These are phyloP conservation scores for Anethum foeniculum DNA, from an alignment of 140 eudicot genomes.

Conservation along the genomic window DNA sequence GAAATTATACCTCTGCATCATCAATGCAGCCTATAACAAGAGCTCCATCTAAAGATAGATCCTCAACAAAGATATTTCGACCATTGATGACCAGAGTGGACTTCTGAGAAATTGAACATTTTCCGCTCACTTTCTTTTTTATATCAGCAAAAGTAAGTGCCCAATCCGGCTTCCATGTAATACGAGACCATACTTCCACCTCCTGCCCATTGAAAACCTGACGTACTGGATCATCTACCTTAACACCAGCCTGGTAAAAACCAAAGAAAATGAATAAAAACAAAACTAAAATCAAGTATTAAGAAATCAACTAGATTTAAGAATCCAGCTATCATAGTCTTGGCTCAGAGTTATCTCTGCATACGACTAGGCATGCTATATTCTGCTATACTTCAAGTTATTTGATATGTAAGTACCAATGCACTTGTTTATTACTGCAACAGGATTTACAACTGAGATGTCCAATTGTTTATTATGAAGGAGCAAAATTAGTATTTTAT, in stretches of 20 bases:
- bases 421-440: not conserved
- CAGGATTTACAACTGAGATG: not conserved
- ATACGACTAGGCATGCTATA: not conserved
- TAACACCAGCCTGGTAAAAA: conserved; percentile 64
- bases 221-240: conserved; percentile 60
- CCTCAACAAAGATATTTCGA: conserved; percentile 40
- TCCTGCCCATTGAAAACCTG: conserved; percentile 75
- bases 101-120: conserved; percentile 48
- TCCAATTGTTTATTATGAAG: not conserved
- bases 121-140: conserved; percentile 55
- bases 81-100: conserved; percentile 80
- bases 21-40: conserved; percentile 57
- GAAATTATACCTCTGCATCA: conserved; percentile 60
- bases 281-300: not conserved
- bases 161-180: conserved; percentile 91
- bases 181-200: conserved; percentile 84
- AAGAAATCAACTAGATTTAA: conserved; percentile 1
- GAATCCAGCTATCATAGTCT: not conserved
- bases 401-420: not conserved
- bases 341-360: not conserved
- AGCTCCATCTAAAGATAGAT: conserved; percentile 76
- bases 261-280: not conserved
- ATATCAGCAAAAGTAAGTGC: conserved; percentile 71
- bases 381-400: not conserved
- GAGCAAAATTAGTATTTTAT: not conserved